These are phyloP conservation scores for Wallemia hederae DNA, from an alignment of 1,284 basidiomycete genomes.

Conservation along the genomic window DNA sequence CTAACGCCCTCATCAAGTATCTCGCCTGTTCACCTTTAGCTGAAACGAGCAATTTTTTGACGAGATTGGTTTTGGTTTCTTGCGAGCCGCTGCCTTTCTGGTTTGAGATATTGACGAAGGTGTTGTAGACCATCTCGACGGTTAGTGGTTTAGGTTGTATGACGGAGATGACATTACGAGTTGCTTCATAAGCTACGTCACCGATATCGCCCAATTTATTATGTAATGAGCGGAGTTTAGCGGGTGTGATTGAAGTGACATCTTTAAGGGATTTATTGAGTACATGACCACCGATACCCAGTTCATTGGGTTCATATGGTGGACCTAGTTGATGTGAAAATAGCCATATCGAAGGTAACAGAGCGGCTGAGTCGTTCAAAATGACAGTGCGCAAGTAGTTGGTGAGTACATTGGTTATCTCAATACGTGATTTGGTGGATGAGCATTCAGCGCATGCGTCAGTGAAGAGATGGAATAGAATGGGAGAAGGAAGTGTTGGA, in stretches of 20 bases:
- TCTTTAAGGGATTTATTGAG: conserved; percentile 16
- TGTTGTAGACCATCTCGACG: conserved; percentile 5
- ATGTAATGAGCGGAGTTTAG: conserved; percentile 12
- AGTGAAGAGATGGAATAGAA: background rate
- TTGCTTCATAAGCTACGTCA: conserved; percentile 11
- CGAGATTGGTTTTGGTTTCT: conserved; percentile 14
- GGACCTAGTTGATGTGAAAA: conserved; percentile 17
- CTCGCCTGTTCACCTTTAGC: conserved; percentile 17
- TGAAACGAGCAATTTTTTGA: conserved; percentile 16
- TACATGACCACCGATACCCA: conserved; percentile 16
- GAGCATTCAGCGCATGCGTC: conserved; percentile 4
- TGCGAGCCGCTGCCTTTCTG: conserved; percentile 10
- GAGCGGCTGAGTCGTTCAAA: conserved; percentile 12
- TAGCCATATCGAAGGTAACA: conserved; percentile 15
- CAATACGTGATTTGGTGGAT: conserved; percentile 14
- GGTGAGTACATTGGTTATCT: conserved; percentile 16
- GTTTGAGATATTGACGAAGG: conserved; percentile 4
- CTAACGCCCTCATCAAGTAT: conserved; percentile 16
- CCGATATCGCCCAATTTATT: conserved; percentile 10
- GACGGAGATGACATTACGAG: conserved; percentile 6
- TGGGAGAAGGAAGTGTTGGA: background rate
- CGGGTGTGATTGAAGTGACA: conserved; percentile 13
- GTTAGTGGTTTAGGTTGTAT: conserved; percentile 5
- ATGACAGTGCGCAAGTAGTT: conserved; percentile 16
- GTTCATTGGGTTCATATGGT: conserved; percentile 16